A percentile compares a stretch with the other conserved stretches of the same genome.
Evolutionary conservation across 305 asterid genomes (phyloP).

Genomic region (Stenogyne calaminthoides): DNA sequence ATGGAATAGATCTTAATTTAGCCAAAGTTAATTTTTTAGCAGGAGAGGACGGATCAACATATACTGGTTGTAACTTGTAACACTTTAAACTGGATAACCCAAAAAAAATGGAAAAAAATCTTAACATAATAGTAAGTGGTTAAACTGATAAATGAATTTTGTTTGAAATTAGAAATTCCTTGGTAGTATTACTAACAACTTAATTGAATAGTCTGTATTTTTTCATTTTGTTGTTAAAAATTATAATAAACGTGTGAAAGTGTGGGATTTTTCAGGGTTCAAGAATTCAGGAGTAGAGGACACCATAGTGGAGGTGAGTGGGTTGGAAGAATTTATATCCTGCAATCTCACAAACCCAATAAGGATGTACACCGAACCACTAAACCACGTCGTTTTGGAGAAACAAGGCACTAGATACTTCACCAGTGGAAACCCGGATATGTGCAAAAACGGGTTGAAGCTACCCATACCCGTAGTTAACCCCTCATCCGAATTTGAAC

Average conservation of each 20-base stretch:
- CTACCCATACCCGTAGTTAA: conserved; percentile 48
- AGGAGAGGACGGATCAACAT: too few relatives aligned
- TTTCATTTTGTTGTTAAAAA: not conserved
- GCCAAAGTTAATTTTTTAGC: too few relatives aligned
- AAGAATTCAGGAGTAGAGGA: conserved; percentile 45
- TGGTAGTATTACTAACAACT: too few relatives aligned
- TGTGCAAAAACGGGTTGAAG: conserved; percentile 71
- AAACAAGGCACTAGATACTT: conserved; percentile 70
- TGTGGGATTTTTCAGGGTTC: conserved; percentile 48
- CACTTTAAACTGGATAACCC: too few relatives aligned
- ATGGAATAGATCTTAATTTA: too few relatives aligned
- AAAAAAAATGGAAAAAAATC: too few relatives aligned
- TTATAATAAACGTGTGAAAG: not conserved
- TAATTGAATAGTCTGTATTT: not conserved
- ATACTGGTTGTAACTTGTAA: too few relatives aligned
- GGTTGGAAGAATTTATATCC: conserved; percentile 46
- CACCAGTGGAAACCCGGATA: conserved; percentile 53
- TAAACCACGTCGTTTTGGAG: conserved; percentile 51
- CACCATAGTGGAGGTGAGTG: conserved; percentile 56
- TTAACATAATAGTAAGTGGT: too few relatives aligned
- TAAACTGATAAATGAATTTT: not conserved
- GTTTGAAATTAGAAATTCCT: not conserved
- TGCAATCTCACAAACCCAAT: conserved; percentile 76
- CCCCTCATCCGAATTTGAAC: not conserved
- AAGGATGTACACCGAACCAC: conserved; percentile 53